Base-by-base conservation (phyloP, 2,329 filamentous ascomycete species). In the Aspergillus awamori region DNA sequence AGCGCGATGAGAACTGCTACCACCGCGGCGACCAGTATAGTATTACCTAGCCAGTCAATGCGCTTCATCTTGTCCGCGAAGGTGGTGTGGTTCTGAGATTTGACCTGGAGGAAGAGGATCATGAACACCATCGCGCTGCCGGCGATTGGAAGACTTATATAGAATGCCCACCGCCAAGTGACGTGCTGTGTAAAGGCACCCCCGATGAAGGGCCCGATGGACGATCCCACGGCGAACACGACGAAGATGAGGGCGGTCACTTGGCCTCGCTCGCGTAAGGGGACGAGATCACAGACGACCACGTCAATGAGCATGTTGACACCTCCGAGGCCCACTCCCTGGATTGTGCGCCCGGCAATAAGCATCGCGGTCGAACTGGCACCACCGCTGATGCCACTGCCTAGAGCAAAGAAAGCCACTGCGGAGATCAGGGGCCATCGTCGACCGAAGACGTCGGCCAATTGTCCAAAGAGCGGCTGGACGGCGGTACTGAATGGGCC, bases 341-440 rank as follows among this genome's bases (percentile, higher is more conserved):
- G 84, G 1, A 88, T 71, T 0, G 79, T 78, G 1, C 86, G 78
- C n/a, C 83, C 84, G 63, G 76, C 78, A 10, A 89, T 84, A 1
- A 89, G 73, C 68, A 81, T 80, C 0, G 64, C 67, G 1, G 72
- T 75, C 8, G 65, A 79, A 0, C 66, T 76, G 0, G 85, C 81
- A 0, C 78, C 79, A 0, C 83, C 85, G 52, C 76, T 79, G 3
- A 88, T 74, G 0, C 79, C 82, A 60, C 84, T 85, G 0, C 85
- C 85, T 0, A 86, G 62, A 0, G 74, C 76, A 61, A 86, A 86
- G 1, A 84, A 61, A 7, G 70, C 72, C 1, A 84, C 76, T 2
- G 80, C 70, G 4, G 67, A 52, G 1, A 84, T 70, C 13, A 75
- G 72, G 24, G 77, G 70, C 52, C 72, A 77, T 20, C 80, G 76